Evolutionary conservation across 441 rosid genomes (phyloP).

Genomic region (Adansonia rubrostipa): DNA sequence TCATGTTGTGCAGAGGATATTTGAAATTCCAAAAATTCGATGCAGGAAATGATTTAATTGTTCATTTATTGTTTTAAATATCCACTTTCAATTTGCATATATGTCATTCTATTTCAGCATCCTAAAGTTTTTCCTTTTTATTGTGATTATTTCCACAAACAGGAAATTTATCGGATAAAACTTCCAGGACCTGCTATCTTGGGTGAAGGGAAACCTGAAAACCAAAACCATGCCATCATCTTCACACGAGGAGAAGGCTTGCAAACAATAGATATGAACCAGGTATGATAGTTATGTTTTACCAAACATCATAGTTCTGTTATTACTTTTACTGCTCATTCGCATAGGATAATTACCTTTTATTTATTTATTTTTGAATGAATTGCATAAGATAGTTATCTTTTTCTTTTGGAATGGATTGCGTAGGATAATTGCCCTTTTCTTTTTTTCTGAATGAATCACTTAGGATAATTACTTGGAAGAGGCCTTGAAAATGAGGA

Average conservation of each 20-base stretch:
- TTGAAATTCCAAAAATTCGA: neutral
- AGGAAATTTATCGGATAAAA: constrained; percentile 92
- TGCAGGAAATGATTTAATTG: neutral
- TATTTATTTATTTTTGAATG: neutral
- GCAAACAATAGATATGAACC: constrained; percentile 99
- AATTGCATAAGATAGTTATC: too few relatives aligned
- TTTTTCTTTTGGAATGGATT: too few relatives aligned
- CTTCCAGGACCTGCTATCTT: constrained; percentile 97
- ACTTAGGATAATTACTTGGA: constrained; percentile 97
- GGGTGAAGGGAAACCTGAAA: constrained; percentile 99
- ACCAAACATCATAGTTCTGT: constrained; percentile 1
- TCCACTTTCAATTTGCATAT: neutral
- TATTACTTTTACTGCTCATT: constrained; percentile 5
- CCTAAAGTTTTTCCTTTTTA: constrained; percentile 14
- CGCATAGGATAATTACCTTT: constrained; percentile 7
- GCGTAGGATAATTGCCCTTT: too few relatives aligned
- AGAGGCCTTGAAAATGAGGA: constrained; percentile 99
- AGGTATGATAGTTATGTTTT: constrained; percentile 49
- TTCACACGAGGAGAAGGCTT: constrained; percentile 99
- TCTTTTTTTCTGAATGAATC: neutral
- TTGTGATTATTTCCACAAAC: constrained; percentile 24
- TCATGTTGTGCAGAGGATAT: neutral
- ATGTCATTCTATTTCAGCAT: neutral
- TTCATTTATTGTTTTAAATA: neutral
- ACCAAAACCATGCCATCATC: constrained; percentile 97